Conservation (phyloP, 805 yeast species). For the Wickerhamiella musiphila region DNA sequence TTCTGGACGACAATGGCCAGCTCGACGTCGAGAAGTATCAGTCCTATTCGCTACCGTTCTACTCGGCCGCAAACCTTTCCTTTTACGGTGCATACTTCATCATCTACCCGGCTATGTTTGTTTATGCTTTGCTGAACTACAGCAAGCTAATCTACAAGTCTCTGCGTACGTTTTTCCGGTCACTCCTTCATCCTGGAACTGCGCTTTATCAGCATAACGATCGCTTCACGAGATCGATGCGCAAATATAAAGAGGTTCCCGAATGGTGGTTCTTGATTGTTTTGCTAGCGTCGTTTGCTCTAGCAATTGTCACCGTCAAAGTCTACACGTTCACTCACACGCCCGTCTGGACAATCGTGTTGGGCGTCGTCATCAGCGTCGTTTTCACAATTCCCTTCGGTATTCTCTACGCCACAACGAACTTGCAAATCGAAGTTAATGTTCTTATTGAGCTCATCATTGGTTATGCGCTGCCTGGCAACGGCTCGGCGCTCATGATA, state of each 20-base stretch:
- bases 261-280: slow-evolving; percentile 48
- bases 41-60: slow-evolving; percentile 44
- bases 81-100: slow-evolving; percentile 39
- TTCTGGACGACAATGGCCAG: slow-evolving; percentile 26
- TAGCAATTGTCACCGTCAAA: slow-evolving; percentile 28
- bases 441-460: slow-evolving; percentile 40
- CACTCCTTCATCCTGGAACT: slow-evolving; percentile 2
- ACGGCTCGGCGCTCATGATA: slow-evolving; percentile 35
- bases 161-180: neutral
- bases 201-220: slow-evolving; percentile 3
- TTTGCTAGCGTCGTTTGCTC: slow-evolving; percentile 26
- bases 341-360: slow-evolving; percentile 46
- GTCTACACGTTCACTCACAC: slow-evolving; percentile 29
- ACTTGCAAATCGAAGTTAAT: slow-evolving; percentile 34
- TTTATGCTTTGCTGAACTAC: slow-evolving; percentile 31
- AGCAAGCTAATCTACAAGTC: slow-evolving; percentile 26
- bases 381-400: slow-evolving; percentile 49
- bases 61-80: slow-evolving; percentile 41
- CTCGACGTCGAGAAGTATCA: slow-evolving; percentile 32
- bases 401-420: slow-evolving; percentile 33
- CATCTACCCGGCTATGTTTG: slow-evolving; percentile 36
- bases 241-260: slow-evolving; percentile 47
- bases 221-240: slow-evolving; percentile 27
- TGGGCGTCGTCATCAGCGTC: slow-evolving; percentile 37
- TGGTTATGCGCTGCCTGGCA: slow-evolving; percentile 40